These are phyloP conservation scores for Fragilariopsis cylindrus DNA, from an alignment of 108 stramenopile genomes.

Conservation along the genomic window DNA sequence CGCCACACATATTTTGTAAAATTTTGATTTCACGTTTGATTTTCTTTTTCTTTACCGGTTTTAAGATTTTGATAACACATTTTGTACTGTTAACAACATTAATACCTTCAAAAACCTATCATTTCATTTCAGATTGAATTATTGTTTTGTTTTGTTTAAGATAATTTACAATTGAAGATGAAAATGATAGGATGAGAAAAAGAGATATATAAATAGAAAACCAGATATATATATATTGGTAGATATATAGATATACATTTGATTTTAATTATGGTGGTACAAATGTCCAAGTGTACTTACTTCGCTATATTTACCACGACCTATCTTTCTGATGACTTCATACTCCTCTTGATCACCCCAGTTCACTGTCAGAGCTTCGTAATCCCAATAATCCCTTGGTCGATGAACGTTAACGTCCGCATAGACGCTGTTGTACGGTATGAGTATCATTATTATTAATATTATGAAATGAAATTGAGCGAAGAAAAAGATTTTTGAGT, in stretches of 20 bases:
- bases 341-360: slow-evolving; percentile 99
- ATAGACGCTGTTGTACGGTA: slow-evolving; percentile 81
- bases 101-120: slow-evolving; percentile 95
- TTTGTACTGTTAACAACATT: slow-evolving; percentile 94
- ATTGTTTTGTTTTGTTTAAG: slow-evolving; percentile 1
- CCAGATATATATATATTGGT: not conserved
- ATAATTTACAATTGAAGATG: too few relatives aligned
- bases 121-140: not conserved
- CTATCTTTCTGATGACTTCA: slow-evolving; percentile 99
- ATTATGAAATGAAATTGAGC: not conserved
- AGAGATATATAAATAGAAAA: not conserved
- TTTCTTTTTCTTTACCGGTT: slow-evolving; percentile 99
- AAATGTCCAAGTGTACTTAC: slow-evolving; percentile 29
- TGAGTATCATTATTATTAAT: not conserved
- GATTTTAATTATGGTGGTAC: not conserved
- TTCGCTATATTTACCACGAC: slow-evolving; percentile 99
- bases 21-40: slow-evolving; percentile 99
- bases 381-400: slow-evolving; percentile 99
- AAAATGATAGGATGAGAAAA: not conserved
- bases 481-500: not conserved
- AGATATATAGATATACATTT: not conserved
- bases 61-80: slow-evolving; percentile 99
- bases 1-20: slow-evolving; percentile 99
- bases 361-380: slow-evolving; percentile 96
- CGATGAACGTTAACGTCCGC: slow-evolving; percentile 98